phyloP scores from a whole-genome alignment of 1,284 basidiomycete species.

The Moesziomyces aphidis region DNA sequence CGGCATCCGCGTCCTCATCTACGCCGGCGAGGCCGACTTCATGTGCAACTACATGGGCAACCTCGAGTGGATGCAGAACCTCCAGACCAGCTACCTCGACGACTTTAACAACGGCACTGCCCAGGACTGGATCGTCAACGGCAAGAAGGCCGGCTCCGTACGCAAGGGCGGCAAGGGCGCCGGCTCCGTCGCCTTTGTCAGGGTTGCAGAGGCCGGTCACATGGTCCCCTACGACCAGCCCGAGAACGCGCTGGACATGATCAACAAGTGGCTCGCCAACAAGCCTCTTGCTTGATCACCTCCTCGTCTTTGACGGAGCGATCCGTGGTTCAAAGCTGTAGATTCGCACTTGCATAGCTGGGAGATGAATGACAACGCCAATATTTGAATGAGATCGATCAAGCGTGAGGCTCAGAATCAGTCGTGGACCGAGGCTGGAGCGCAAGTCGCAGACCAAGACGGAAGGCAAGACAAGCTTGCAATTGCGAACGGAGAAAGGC shows the following conservation, averaged over 20 bases:
- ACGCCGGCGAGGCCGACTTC: constrained; percentile 86
- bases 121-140: constrained; percentile 43
- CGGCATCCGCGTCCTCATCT: constrained; percentile 81
- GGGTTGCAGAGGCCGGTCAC: constrained; percentile 59
- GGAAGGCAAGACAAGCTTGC: too few relatives aligned
- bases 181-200: constrained; percentile 56
- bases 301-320: too few relatives aligned
- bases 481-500: too few relatives aligned
- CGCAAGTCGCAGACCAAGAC: too few relatives aligned
- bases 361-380: too few relatives aligned
- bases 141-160: constrained; percentile 56
- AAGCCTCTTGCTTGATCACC: constrained; percentile 54
- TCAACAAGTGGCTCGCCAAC: constrained; percentile 73
- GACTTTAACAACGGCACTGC: constrained; percentile 58
- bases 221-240: constrained; percentile 80
- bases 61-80: constrained; percentile 57
- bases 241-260: constrained; percentile 76
- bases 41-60: constrained; percentile 69
- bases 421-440: too few relatives aligned
- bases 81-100: constrained; percentile 55
- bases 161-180: constrained; percentile 61
- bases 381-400: too few relatives aligned
- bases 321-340: not conserved
- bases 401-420: too few relatives aligned
- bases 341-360: not conserved